Conservation (phyloP, 2,329 filamentous ascomycete species). For the Aspergillus sergii region DNA sequence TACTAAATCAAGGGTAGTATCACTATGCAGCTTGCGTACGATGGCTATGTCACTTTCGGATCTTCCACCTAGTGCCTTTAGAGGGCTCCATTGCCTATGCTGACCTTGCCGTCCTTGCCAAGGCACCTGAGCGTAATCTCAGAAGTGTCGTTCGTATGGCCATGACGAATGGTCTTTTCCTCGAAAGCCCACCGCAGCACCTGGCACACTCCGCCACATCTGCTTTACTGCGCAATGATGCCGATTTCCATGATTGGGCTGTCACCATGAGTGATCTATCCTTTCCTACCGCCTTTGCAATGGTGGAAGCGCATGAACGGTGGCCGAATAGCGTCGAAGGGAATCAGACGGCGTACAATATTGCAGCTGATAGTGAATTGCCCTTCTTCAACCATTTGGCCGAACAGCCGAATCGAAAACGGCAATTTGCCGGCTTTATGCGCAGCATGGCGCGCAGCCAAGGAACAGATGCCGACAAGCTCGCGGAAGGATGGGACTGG, state of each 20-base stretch:
- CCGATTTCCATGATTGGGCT: slow-evolving; percentile 52
- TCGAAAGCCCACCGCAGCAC: slow-evolving; percentile 52
- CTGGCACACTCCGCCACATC: slow-evolving; percentile 61
- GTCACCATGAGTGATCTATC: slow-evolving; percentile 49
- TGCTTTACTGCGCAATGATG: slow-evolving; percentile 42
- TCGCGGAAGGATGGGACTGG: slow-evolving; percentile 60
- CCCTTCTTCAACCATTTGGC: slow-evolving; percentile 39
- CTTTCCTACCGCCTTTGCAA: slow-evolving; percentile 18
- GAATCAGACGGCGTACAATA: slow-evolving; percentile 28
- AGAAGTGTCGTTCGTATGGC: slow-evolving; percentile 54
- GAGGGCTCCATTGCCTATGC: slow-evolving; percentile 25
- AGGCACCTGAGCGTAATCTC: slow-evolving; percentile 27
- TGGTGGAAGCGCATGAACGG: slow-evolving; percentile 28
- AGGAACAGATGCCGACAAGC: slow-evolving; percentile 57
- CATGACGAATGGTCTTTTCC: slow-evolving; percentile 61
- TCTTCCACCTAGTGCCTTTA: slow-evolving; percentile 31
- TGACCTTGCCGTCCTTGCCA: slow-evolving; percentile 27
- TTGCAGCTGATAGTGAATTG: slow-evolving; percentile 31
- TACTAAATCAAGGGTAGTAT: slow-evolving; percentile 12
- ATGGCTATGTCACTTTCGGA: slow-evolving; percentile 34
- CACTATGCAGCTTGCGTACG: slow-evolving; percentile 29
- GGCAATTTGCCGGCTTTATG: slow-evolving; percentile 60
- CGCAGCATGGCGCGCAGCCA: slow-evolving; percentile 57
- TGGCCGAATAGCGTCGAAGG: slow-evolving; percentile 23
- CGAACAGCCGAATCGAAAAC: slow-evolving; percentile 38